A percentile compares a stretch with the other conserved stretches of the same genome.
Evolutionary conservation across 129 eudicot species (phyloP).

Genomic region (Tanacetum coccineum): DNA sequence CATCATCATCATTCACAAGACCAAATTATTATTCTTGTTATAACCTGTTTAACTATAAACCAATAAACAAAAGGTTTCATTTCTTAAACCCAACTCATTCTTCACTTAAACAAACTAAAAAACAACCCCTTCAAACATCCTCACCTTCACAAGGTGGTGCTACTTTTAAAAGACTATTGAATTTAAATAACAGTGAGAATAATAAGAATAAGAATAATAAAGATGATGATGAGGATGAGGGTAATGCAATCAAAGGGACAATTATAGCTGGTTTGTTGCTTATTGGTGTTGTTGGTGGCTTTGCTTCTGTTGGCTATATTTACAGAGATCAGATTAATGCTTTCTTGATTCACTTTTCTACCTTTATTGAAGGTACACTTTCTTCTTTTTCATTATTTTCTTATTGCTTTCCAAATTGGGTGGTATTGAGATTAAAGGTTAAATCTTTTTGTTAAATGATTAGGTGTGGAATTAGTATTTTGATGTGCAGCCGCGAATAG

Average conservation of each 20-base stretch:
- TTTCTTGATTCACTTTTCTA: conserved; percentile 79
- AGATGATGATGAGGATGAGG: conserved; percentile 34
- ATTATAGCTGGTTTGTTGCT: conserved; percentile 84
- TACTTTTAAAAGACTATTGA: conserved; percentile 43
- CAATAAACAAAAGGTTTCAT: conserved; percentile 49
- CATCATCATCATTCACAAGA: conserved; percentile 21
- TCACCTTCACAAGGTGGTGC: conserved; percentile 19
- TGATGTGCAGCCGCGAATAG: too few relatives aligned
- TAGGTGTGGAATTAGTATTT: background rate
- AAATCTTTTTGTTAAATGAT: too few relatives aligned
- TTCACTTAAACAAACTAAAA: conserved; percentile 63
- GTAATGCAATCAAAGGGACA: conserved; percentile 67
- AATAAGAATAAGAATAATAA: background rate
- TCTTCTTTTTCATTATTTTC: too few relatives aligned
- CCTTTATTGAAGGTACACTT: conserved; percentile 70
- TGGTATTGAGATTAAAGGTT: too few relatives aligned
- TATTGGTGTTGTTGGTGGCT: conserved; percentile 85
- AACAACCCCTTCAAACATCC: conserved; percentile 37
- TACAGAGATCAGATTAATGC: conserved; percentile 87
- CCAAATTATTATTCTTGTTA: conserved; percentile 31
- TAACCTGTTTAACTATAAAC: conserved; percentile 30
- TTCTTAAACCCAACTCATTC: conserved; percentile 71
- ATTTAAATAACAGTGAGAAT: conserved; percentile 39
- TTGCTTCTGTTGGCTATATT: conserved; percentile 80
- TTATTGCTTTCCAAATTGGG: too few relatives aligned